phyloP scores from a whole-genome alignment of 1,139 yeast species.

The Debaryomyces coudertii region DNA sequence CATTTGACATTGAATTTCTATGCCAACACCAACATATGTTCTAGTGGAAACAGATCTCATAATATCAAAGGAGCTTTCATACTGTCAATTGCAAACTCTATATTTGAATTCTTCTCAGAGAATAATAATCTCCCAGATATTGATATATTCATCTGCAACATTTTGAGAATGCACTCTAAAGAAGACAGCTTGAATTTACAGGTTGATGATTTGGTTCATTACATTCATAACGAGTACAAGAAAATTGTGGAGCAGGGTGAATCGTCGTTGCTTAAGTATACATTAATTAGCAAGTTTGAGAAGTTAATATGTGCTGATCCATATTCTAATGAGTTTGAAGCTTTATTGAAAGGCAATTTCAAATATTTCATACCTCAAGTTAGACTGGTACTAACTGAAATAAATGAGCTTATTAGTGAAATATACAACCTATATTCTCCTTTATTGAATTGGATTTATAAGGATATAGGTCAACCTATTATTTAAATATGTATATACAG shows the following conservation, averaged over 20 bases:
- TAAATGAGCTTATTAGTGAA: conserved; percentile 13
- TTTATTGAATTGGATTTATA: conserved; percentile 35
- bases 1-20: conserved; percentile 7
- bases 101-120: neutral
- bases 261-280: neutral
- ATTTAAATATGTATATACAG: neutral
- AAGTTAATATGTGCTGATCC: neutral
- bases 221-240: neutral
- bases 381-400: conserved; percentile 13
- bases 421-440: conserved; percentile 32
- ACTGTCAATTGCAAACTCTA: neutral
- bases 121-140: neutral
- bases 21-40: neutral
- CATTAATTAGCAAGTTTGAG: conserved; percentile 7
- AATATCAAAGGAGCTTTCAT: neutral
- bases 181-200: neutral
- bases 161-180: neutral
- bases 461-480: conserved; percentile 27
- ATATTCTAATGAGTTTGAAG: neutral
- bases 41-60: neutral
- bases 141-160: neutral
- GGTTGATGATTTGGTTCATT: neutral
- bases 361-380: conserved; percentile 13
- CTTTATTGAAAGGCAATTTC: conserved; percentile 17
- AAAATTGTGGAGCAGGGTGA: neutral